Percentiles rank a stretch among this genome's conserved stretches.
These are phyloP conservation scores for Thelonectria discophora DNA, from an alignment of 2,329 filamentous ascomycete species.

Conservation along the genomic window DNA sequence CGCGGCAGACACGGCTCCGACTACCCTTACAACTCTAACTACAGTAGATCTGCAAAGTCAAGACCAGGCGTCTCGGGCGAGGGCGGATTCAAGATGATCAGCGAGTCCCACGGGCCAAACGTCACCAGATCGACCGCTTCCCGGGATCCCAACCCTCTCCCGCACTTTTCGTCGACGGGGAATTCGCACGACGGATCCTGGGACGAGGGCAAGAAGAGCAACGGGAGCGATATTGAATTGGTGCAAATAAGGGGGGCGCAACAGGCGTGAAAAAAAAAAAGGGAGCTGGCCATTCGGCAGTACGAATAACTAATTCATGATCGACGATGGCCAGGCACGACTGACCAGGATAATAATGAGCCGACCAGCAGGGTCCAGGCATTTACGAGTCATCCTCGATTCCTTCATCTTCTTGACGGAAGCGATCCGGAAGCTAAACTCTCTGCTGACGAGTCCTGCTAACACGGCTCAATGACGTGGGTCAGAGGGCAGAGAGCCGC, in stretches of 20 bases:
- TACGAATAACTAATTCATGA: neutral
- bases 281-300: neutral
- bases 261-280: neutral
- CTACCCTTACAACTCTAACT: slow-evolving; percentile 4
- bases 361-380: neutral
- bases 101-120: neutral
- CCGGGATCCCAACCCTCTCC: neutral
- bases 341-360: neutral
- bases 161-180: neutral
- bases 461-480: neutral
- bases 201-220: slow-evolving; percentile 2
- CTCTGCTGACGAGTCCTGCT: neutral
- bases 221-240: slow-evolving; percentile 25
- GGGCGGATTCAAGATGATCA: neutral
- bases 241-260: neutral
- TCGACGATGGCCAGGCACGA: neutral
- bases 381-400: neutral
- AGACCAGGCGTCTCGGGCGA: neutral
- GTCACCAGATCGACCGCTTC: neutral
- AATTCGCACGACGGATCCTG: neutral
- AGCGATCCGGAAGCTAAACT: neutral
- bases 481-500: too few species aligned
- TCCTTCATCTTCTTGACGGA: neutral
- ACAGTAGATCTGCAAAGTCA: neutral
- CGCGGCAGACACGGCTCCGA: slow-evolving; percentile 4